Conservation (phyloP, 495 filamentous ascomycete genomes). For the Aspergillus sclerotiicarbonarius region DNA sequence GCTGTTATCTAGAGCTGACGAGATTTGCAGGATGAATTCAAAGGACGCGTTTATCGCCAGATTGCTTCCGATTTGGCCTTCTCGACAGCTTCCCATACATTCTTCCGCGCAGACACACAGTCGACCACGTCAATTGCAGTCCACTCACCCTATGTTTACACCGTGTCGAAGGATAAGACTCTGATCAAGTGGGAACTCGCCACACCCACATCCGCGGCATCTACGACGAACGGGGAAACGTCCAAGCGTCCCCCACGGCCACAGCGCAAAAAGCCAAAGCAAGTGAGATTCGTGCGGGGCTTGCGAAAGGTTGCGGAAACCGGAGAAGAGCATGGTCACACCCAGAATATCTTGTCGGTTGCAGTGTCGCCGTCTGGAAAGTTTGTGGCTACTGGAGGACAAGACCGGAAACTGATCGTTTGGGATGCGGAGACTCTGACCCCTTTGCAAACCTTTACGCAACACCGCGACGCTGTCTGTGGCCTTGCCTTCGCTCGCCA, state of each 20-base stretch:
- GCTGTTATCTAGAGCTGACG: conserved; percentile 10
- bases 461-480: conserved; percentile 86
- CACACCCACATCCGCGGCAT: conserved; percentile 29
- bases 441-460: conserved; percentile 78
- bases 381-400: conserved; percentile 86
- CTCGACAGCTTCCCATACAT: conserved; percentile 56
- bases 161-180: conserved; percentile 77
- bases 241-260: conserved; percentile 64
- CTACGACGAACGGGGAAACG: conserved; percentile 49
- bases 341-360: conserved; percentile 71
- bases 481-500: conserved; percentile 81
- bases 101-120: conserved; percentile 73
- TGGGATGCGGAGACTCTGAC: conserved; percentile 78
- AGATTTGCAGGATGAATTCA: conserved; percentile 66
- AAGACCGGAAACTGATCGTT: conserved; percentile 76
- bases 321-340: conserved; percentile 69
- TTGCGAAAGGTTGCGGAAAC: conserved; percentile 60
- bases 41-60: conserved; percentile 81
- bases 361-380: conserved; percentile 85
- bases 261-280: conserved; percentile 67
- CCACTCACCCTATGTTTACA: conserved; percentile 77
- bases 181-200: conserved; percentile 85
- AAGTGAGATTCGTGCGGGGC: conserved; percentile 64
- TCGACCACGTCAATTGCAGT: conserved; percentile 77
- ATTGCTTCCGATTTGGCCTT: conserved; percentile 70